Percentiles rank a stretch among this genome's conserved stretches.
Conservation (phyloP, 1,284 basidiomycete species). For the Apiotrichum sp. region DNA sequence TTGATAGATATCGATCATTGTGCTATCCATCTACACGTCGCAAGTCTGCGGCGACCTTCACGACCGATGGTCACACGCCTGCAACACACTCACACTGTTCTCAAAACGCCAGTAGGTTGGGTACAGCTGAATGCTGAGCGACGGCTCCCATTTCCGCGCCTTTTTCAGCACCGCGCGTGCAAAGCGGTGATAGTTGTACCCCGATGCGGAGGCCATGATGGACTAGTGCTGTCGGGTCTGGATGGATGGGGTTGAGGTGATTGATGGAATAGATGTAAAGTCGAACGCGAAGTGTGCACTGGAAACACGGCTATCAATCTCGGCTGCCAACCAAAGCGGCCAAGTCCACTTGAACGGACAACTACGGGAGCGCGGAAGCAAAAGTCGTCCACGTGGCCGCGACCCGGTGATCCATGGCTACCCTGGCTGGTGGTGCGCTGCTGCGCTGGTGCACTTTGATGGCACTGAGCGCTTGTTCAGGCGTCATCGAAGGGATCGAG, state of each 20-base stretch:
- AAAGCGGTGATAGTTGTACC: slow-evolving; percentile 48
- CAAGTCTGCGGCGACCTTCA: no score
- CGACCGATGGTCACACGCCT: background rate
- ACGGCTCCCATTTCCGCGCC: slow-evolving; percentile 45
- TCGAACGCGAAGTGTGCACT: no score
- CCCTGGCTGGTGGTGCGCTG: no score
- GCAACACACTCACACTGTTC: slow-evolving; percentile 36
- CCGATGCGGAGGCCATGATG: slow-evolving; percentile 46
- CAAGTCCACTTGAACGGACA: background rate
- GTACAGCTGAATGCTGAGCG: slow-evolving; percentile 45
- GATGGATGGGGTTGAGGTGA: background rate
- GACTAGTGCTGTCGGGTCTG: background rate
- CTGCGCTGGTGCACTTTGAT: no score
- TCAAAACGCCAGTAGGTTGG: slow-evolving; percentile 43
- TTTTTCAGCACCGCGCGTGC: slow-evolving; percentile 45
- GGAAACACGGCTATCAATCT: no score
- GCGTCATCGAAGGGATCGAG: no score
- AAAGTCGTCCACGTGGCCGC: background rate
- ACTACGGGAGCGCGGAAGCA: background rate
- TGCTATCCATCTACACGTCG: no score
- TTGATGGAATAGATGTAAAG: no score
- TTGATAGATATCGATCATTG: no score
- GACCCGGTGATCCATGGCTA: no score
- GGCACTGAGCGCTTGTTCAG: no score
- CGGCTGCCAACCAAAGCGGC: no score